Percentiles rank a stretch among this genome's conserved stretches.
Evolutionary conservation across 441 rosid genomes (phyloP).

Genomic region (Raphanus hybrid): DNA sequence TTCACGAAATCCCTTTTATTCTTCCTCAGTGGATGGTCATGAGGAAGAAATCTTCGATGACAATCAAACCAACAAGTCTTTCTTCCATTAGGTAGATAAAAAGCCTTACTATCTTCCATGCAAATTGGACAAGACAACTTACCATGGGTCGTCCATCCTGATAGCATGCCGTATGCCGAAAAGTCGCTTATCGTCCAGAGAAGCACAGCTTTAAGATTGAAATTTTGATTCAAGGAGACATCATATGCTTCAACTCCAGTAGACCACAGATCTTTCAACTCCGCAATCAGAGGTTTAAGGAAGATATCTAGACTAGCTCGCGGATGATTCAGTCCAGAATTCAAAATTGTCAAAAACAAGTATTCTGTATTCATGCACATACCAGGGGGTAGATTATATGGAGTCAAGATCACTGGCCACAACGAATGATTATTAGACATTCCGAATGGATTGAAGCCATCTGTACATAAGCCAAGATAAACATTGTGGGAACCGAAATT

Average conservation of each 20-base stretch:
- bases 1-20: neutral
- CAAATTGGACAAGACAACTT: no score
- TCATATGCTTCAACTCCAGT: neutral
- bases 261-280: neutral
- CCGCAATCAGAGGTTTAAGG: neutral
- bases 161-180: no score
- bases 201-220: neutral
- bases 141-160: no score
- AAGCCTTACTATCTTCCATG: no score
- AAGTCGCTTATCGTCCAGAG: neutral
- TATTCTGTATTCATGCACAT: neutral
- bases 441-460: no score
- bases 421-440: no score
- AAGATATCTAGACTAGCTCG: neutral
- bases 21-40: neutral
- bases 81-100: no score
- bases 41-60: neutral
- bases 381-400: neutral
- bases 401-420: neutral
- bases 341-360: neutral
- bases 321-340: neutral
- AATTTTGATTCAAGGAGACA: neutral
- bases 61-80: no score
- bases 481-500: no score
- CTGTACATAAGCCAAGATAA: no score